Base-by-base conservation (phyloP, 495 filamentous ascomycete genomes). In the Mytilinidion resinicola region DNA sequence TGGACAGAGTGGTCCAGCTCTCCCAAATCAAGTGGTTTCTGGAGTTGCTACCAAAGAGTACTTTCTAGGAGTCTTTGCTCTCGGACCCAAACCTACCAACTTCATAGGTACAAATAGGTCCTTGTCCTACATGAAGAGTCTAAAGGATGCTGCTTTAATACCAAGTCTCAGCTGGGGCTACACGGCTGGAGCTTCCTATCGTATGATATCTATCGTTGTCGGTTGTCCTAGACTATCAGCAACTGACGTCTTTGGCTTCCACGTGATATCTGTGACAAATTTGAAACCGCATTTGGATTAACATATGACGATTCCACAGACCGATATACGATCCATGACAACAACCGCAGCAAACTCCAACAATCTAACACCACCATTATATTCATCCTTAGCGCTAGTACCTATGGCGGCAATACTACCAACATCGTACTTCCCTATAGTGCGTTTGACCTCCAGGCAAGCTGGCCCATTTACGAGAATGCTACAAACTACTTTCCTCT, bases 171-270 rank as follows among this genome's bases (percentile, higher is more conserved):
- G 14, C 5, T 56, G 12, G 15, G 53, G 53, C 4, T 56, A 56
- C 38, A 46, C 37, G 7, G 53, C 53, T 19, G 53, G 53, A 4
- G 53, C 53, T 21, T 15, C 20, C 12, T 56, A 56, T 36, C 37
- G 42, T 30, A n/a, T 14, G 53, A 33, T 55, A 34, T n/a, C 38
- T 9, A 47, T 17, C 5, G 38, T 47, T 25, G 30, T 36, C 17
- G 53, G 30, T 5, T 44, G 53, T 33, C 53, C 47, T 3, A 56
- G 17, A 46, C 30, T 56, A 5, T 72, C 73, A 0, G 72, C 78
- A n/a, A 67, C 80, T 2, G 72, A 80, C 51, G 63, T 6, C 51
- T 56, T 25, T 56, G 53, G 53, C 21, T 56, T 5, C 53, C 53
- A 3, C 37, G 12, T 12, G 12, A 30, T 10, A 30, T 56, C 7